These are phyloP conservation scores for Cicer chorassanicum DNA, from an alignment of 306 rosid species.

Conservation along the genomic window DNA sequence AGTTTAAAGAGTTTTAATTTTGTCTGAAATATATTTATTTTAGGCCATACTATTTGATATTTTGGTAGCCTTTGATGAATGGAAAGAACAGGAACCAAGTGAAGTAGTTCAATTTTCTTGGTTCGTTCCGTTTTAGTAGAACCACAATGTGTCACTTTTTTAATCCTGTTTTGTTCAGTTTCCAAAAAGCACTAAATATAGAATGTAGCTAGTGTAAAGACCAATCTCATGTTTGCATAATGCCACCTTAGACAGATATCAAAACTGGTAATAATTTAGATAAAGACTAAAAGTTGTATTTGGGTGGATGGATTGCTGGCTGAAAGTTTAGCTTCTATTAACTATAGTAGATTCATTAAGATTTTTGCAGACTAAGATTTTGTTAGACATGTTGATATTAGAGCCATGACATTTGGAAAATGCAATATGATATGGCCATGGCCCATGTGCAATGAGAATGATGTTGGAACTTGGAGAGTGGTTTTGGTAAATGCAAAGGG, in stretches of 20 bases:
- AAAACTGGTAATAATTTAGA: conserved; percentile 1
- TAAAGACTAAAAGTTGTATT: background rate
- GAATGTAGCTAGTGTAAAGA: background rate
- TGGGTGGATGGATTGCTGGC: background rate
- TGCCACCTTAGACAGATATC: background rate
- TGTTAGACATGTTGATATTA: background rate
- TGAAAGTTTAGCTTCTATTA: conserved; percentile 19
- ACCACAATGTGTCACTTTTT: background rate
- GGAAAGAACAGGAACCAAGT: background rate
- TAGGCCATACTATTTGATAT: background rate
- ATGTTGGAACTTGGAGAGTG: conserved; percentile 4
- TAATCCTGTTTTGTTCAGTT: background rate
- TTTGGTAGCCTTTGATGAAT: conserved; percentile 1
- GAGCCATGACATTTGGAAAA: conserved; percentile 1
- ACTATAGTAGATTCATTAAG: conserved; percentile 21
- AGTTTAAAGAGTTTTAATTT: background rate
- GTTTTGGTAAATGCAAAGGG: conserved; percentile 19
- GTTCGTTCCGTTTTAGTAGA: background rate
- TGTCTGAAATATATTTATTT: background rate
- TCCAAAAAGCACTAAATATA: background rate
- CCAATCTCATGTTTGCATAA: background rate
- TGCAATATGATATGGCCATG: conserved; percentile 15
- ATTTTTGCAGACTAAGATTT: background rate
- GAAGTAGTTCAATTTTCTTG: background rate
- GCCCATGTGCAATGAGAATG: conserved; percentile 17